phyloP scores from a whole-genome alignment of 805 yeast species.

The Candida saitoana region DNA sequence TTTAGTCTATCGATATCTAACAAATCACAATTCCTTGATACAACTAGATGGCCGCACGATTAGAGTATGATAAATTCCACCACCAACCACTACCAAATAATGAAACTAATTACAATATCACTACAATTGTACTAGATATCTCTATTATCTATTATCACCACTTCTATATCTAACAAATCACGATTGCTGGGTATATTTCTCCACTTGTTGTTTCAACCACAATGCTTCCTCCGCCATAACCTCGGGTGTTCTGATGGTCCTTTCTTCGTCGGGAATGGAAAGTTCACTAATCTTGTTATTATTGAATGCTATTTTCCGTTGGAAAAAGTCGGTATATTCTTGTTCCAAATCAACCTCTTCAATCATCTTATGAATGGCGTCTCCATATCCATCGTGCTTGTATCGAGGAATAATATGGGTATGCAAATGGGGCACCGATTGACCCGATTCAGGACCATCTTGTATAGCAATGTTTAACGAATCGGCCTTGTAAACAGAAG shows the following conservation, averaged over 20 bases:
- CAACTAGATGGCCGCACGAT: too few relatives aligned
- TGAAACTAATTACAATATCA: too few relatives aligned
- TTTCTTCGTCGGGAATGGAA: slow-evolving; percentile 43
- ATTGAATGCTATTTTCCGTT: slow-evolving; percentile 20
- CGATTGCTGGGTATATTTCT: slow-evolving; percentile 19
- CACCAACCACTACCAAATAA: too few relatives aligned
- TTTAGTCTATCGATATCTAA: too few relatives aligned
- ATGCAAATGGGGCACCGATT: slow-evolving; percentile 91
- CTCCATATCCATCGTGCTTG: slow-evolving; percentile 55
- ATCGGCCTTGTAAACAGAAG: slow-evolving; percentile 67
- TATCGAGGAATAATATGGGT: slow-evolving; percentile 90
- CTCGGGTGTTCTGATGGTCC: slow-evolving; percentile 55
- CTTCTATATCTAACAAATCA: too few relatives aligned
- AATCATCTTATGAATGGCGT: slow-evolving; percentile 56
- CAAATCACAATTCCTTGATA: too few relatives aligned
- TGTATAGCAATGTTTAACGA: slow-evolving; percentile 88
- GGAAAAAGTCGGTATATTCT: slow-evolving; percentile 22
- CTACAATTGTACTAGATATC: too few relatives aligned
- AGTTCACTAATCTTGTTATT: slow-evolving; percentile 18
- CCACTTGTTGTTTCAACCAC: slow-evolving; percentile 44
- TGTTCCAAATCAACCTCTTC: slow-evolving; percentile 51
- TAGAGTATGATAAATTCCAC: too few relatives aligned
- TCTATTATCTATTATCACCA: too few relatives aligned
- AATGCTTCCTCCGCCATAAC: slow-evolving; percentile 72
- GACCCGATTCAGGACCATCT: slow-evolving; percentile 96